Conservation (phyloP, 2,329 filamentous ascomycete species). For the Pyrenophora seminiperda region DNA sequence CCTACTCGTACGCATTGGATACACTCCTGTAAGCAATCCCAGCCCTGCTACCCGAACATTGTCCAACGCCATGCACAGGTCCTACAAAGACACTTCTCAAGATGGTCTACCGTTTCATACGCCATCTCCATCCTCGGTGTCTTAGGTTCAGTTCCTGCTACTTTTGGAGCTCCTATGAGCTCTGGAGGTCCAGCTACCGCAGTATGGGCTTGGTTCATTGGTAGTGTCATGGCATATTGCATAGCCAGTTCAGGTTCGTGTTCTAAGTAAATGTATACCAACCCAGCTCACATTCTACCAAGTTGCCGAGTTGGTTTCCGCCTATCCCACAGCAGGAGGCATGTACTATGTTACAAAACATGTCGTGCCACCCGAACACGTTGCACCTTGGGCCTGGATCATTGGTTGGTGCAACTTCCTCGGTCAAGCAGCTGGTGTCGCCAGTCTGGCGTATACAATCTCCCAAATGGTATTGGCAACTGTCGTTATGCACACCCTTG, state of each 20-base stretch:
- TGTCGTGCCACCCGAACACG: conserved; percentile 65
- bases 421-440: conserved; percentile 67
- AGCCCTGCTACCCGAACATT: background rate
- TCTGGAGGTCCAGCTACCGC: conserved; percentile 67
- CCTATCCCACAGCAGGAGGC: conserved; percentile 69
- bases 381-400: conserved; percentile 68
- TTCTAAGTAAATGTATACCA: background rate
- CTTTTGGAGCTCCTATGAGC: conserved; percentile 63
- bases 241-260: conserved; percentile 63
- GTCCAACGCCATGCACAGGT: conserved; percentile 53
- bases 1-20: conserved; percentile 65
- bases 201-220: conserved; percentile 69
- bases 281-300: conserved; percentile 5
- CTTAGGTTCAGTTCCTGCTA: conserved; percentile 68
- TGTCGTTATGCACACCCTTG: conserved; percentile 65
- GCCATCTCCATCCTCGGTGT: conserved; percentile 69
- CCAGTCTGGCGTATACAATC: conserved; percentile 66
- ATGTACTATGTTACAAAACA: conserved; percentile 73
- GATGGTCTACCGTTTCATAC: conserved; percentile 70
- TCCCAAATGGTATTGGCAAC: conserved; percentile 68
- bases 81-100: conserved; percentile 66
- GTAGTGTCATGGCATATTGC: conserved; percentile 67
- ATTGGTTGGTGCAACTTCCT: conserved; percentile 72
- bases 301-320: conserved; percentile 69
- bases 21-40: conserved; percentile 59